Conservation (phyloP, 139 green algal species). For the Pleodorina starrii region DNA sequence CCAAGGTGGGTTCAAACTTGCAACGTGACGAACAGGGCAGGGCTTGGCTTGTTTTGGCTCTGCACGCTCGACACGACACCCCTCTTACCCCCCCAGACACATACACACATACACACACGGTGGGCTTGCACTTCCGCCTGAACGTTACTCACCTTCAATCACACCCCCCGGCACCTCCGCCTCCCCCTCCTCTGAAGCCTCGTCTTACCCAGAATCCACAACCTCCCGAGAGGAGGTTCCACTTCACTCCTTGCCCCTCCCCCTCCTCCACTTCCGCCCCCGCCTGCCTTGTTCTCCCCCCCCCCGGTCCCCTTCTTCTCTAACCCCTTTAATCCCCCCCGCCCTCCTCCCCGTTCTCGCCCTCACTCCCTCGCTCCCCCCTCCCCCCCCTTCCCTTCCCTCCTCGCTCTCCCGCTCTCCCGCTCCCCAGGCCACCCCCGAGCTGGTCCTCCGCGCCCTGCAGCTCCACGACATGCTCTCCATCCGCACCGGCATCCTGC, state of each 20-base stretch:
- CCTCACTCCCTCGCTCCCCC: neutral
- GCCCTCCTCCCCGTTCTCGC: neutral
- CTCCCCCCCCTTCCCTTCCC: neutral
- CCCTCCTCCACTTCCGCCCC: too few species aligned
- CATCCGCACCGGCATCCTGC: conserved; percentile 74
- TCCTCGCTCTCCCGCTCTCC: neutral
- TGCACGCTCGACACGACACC: too few species aligned
- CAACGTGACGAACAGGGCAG: too few species aligned
- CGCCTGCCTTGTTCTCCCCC: neutral
- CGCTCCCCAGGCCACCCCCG: conserved; percentile 44
- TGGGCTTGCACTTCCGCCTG: neutral
- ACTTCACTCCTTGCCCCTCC: neutral
- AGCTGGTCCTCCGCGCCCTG: conserved; percentile 42
- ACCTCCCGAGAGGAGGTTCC: too few species aligned
- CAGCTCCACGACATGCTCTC: conserved; percentile 60
- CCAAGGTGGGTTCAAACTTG: too few species aligned
- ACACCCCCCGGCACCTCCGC: neutral
- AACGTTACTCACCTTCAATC: neutral
- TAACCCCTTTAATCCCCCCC: too few species aligned
- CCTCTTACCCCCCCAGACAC: too few species aligned
- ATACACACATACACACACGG: too few species aligned
- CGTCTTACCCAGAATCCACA: too few species aligned
- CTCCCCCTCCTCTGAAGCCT: neutral
- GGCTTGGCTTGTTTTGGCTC: too few species aligned
- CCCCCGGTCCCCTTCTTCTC: neutral